These are phyloP conservation scores for Ceraceosorus guamensis DNA, from an alignment of 1,284 basidiomycete species.

Conservation along the genomic window DNA sequence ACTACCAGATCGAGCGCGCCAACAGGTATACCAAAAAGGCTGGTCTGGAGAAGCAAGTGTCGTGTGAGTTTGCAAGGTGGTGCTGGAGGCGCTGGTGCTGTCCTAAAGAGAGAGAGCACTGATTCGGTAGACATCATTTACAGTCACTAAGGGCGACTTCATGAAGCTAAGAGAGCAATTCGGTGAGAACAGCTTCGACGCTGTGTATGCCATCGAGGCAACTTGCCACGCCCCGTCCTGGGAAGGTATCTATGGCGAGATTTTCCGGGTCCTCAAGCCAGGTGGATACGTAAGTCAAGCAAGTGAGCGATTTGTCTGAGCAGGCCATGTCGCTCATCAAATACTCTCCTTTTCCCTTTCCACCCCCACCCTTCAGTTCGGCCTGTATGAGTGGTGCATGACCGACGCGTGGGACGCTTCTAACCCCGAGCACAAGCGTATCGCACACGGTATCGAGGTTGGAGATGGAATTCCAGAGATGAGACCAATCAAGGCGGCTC, in stretches of 20 bases:
- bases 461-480: conserved; percentile 98
- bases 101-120: neutral
- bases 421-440: conserved; percentile 77
- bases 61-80: conserved; percentile 49
- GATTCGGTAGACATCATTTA: neutral
- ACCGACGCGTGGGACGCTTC: conserved; percentile 86
- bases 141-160: conserved; percentile 61
- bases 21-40: conserved; percentile 73
- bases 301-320: neutral
- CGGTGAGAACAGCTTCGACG: conserved; percentile 88
- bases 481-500: conserved; percentile 68
- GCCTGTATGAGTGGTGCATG: conserved; percentile 99
- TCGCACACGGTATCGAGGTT: conserved; percentile 69
- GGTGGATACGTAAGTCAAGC: conserved; percentile 72
- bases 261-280: conserved; percentile 89
- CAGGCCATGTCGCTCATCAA: neutral
- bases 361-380: conserved; percentile 60
- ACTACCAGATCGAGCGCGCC: conserved; percentile 83
- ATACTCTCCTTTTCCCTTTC: neutral
- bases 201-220: conserved; percentile 97
- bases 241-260: conserved; percentile 91
- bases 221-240: conserved; percentile 92
- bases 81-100: neutral
- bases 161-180: conserved; percentile 91
- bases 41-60: conserved; percentile 69